These are phyloP conservation scores for Xylariaceae sp. DNA, from an alignment of 2,329 filamentous ascomycete genomes.

Conservation along the genomic window DNA sequence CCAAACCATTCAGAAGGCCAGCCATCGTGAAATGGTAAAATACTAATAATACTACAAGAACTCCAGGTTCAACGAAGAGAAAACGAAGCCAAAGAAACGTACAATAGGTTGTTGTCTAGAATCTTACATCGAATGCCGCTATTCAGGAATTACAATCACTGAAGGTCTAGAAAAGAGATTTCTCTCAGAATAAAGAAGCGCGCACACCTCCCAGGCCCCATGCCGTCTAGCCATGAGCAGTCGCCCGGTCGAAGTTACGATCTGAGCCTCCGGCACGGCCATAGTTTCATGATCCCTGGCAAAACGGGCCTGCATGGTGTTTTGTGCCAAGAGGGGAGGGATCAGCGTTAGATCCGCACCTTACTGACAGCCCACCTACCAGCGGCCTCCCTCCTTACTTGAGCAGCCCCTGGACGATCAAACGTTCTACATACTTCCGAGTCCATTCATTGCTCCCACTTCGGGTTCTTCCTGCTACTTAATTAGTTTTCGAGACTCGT, in stretches of 20 bases:
- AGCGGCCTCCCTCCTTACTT: constrained; percentile 2
- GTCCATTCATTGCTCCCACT: constrained; percentile 13
- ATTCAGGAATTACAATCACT: constrained; percentile 9
- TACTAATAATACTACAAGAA: constrained; percentile 22
- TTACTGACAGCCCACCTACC: constrained; percentile 8
- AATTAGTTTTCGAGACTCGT: background rate
- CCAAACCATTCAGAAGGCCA: constrained; percentile 32
- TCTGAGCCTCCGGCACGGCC: constrained; percentile 24
- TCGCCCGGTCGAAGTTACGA: constrained; percentile 26
- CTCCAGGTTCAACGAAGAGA: constrained; percentile 36
- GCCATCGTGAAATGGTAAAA: constrained; percentile 32
- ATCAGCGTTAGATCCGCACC: constrained; percentile 20
- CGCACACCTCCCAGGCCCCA: background rate
- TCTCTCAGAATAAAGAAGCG: constrained; percentile 11
- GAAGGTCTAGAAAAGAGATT: constrained; percentile 13
- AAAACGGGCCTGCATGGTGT: constrained; percentile 27
- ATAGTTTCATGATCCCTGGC: constrained; percentile 32
- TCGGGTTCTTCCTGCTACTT: background rate
- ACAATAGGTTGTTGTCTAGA: constrained; percentile 14
- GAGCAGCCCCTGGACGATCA: constrained; percentile 24
- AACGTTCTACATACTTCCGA: constrained; percentile 24
- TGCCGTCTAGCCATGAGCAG: constrained; percentile 8
- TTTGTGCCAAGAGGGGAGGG: constrained; percentile 18
- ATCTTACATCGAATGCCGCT: constrained; percentile 23
- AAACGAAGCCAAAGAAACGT: constrained; percentile 16